phyloP scores from a whole-genome alignment of 805 yeast species.

The Pichia eremophila region DNA sequence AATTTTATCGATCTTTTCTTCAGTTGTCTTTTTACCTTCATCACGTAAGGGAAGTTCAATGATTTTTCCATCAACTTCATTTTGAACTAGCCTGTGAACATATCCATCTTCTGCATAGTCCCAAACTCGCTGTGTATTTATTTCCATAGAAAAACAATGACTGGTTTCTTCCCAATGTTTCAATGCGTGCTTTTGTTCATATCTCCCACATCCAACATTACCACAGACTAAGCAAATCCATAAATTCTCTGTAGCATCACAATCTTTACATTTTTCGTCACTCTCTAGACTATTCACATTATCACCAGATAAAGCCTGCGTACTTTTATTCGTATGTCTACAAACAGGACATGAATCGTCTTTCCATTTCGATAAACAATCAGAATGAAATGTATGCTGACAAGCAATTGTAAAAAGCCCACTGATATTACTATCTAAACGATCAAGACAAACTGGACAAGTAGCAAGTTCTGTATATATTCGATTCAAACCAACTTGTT shows the following conservation, averaged over 20 bases:
- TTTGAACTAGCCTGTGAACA: constrained; percentile 78
- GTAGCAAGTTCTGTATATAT: constrained; percentile 59
- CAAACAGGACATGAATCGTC: constrained; percentile 91
- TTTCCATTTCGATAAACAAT: constrained; percentile 78
- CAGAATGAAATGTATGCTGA: constrained; percentile 89
- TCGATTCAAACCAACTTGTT: constrained; percentile 17
- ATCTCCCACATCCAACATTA: constrained; percentile 84
- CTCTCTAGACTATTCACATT: constrained; percentile 14
- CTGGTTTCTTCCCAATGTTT: constrained; percentile 68
- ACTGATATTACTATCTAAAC: constrained; percentile 72
- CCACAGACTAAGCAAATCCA: constrained; percentile 93
- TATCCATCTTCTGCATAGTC: constrained; percentile 88
- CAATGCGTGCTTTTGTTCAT: constrained; percentile 77
- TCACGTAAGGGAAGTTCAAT: constrained; percentile 55
- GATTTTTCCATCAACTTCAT: constrained; percentile 80
- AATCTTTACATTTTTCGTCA: constrained; percentile 40
- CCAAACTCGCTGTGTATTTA: constrained; percentile 81
- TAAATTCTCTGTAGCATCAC: constrained; percentile 51
- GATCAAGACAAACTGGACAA: constrained; percentile 86
- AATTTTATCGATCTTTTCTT: constrained; percentile 42
- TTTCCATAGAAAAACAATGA: constrained; percentile 89
- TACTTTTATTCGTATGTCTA: constrained; percentile 50
- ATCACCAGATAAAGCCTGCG: not conserved
- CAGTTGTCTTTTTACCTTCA: constrained; percentile 17
- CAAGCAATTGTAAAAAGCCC: constrained; percentile 85